phyloP scores from a whole-genome alignment of 2,329 filamentous ascomycete genomes.

The Sporothrix phasma region DNA sequence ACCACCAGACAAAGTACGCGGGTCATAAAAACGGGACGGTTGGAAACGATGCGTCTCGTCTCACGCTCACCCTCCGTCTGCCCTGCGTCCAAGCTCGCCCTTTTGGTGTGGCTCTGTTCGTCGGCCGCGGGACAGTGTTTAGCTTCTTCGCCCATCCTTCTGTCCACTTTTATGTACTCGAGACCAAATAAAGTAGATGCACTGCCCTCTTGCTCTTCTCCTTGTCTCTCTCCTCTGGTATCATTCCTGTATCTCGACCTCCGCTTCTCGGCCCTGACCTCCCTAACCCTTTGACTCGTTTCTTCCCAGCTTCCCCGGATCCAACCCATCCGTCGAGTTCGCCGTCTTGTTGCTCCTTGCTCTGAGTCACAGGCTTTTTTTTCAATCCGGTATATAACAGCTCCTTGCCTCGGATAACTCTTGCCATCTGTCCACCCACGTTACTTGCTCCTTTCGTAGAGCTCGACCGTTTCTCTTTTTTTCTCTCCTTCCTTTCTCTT shows the following conservation, averaged over 20 bases:
- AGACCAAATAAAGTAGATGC: background rate
- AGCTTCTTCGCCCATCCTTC: background rate
- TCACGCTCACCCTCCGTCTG: background rate
- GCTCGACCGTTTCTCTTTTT: background rate
- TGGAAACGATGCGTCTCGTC: too few relatives aligned
- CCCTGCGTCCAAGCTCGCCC: background rate
- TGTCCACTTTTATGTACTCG: background rate
- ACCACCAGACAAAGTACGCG: too few relatives aligned
- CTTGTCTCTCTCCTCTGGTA: too few relatives aligned
- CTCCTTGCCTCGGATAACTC: background rate
- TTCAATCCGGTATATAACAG: background rate
- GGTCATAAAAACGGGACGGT: too few relatives aligned
- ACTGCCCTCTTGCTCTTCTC: background rate
- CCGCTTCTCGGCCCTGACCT: background rate
- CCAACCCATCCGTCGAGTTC: background rate
- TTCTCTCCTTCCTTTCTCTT: too few relatives aligned
- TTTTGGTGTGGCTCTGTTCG: background rate
- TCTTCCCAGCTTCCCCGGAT: background rate
- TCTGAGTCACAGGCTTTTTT: conserved; percentile 10
- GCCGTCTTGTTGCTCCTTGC: too few relatives aligned
- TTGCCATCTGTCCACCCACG: background rate
- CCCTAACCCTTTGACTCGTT: background rate
- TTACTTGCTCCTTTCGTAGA: background rate
- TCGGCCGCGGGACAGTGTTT: background rate
- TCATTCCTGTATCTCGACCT: background rate